Base-by-base conservation (phyloP, 1,139 yeast species). In the Geotrichum carabidarum region DNA sequence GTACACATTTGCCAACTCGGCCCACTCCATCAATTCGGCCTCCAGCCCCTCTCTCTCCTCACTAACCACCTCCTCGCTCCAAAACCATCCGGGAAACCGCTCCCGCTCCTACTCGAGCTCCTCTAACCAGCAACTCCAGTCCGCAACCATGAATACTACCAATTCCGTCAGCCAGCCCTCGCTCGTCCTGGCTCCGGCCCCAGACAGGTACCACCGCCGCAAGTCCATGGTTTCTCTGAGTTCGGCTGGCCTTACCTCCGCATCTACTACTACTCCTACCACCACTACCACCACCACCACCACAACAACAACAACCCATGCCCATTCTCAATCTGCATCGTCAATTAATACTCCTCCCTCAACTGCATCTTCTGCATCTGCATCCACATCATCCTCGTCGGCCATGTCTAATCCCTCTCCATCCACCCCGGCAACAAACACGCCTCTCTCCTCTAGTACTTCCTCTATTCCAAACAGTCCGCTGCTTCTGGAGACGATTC, bases 191-290 rank as follows among this genome's bases (percentile, higher is more conserved):
- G 52, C 57, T 32, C 55, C 55, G 11, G 58, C 59, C 40, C 71
- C 71, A 12, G 69, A 63, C 50, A 58, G 71, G 31, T 68, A 68
- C 51, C 69, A 67, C 53, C 64, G 71, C 15, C 58, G 67, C 52
- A 61, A 60, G 55, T 63, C 62, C 11, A 53, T 59, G 17, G 40
- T 55, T 14, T 36, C 56, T 30, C 41, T 52, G 31, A 31, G 56
- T 44, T 46, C 55, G 32, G 41, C 53, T 32, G 48, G 41, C 9
- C n/a, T 6, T 18, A 8, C 32, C 3, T 6, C 9, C 15, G 14
- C 44, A n/a, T 22, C 44, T 8, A 27, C 38, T 32, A 11, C 45
- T 11, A 9, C 41, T 41, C 38, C 31, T 44, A 36, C 12, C 4
- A 22, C 27, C 5, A 22, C 27, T 22, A 22, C 46, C 4, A 31